Conservation (phyloP, 257 asterid species). For the Solanum verrucosum region DNA sequence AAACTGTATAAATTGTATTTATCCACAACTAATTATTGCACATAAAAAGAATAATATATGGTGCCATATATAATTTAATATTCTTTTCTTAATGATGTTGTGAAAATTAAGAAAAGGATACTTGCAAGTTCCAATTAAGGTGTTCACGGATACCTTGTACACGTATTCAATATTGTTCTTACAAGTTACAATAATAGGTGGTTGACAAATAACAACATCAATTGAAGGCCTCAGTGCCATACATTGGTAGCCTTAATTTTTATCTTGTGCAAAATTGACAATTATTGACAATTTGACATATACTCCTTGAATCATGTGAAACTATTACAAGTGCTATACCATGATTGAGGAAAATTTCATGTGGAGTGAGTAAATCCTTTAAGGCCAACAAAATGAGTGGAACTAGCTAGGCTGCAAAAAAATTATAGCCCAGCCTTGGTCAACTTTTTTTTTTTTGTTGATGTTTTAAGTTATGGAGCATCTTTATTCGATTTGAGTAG, state of each 20-base stretch:
- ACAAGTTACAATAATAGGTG: neutral
- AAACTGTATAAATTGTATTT: neutral
- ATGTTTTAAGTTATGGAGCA: neutral
- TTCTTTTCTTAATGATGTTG: neutral
- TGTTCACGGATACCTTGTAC: neutral
- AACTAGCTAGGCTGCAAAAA: neutral
- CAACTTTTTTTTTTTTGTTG: neutral
- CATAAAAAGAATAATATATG: neutral
- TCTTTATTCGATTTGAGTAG: neutral
- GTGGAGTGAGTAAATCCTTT: neutral
- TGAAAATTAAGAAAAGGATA: neutral
- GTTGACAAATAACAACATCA: neutral
- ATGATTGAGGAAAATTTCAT: neutral
- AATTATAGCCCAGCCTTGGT: neutral
- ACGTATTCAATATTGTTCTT: neutral
- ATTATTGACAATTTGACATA: neutral
- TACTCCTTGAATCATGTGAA: neutral
- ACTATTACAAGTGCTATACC: neutral
- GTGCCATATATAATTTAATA: neutral
- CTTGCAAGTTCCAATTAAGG: neutral
- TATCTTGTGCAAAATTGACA: neutral
- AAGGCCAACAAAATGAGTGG: neutral
- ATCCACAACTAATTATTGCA: neutral
- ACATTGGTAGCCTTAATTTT: neutral
- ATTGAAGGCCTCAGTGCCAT: neutral